Percentiles rank a stretch among this genome's conserved stretches.
These are phyloP conservation scores for Didymellaceae sp. DNA, from an alignment of 2,329 filamentous ascomycete genomes.

Conservation along the genomic window DNA sequence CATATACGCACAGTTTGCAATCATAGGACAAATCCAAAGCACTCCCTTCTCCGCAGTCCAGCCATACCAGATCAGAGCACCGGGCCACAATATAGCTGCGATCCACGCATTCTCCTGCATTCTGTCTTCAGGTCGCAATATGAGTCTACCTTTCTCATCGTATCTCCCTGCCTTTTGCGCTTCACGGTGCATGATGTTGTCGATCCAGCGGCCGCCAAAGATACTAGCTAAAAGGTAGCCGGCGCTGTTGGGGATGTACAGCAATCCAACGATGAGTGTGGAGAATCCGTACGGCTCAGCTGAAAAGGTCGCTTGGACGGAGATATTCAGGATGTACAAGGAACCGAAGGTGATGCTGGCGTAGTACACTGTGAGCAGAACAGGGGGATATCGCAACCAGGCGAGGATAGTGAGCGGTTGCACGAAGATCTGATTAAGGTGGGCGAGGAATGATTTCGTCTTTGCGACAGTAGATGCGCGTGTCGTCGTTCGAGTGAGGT, in stretches of 20 bases:
- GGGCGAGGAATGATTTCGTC: slow-evolving; percentile 36
- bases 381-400: slow-evolving; percentile 48
- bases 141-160: slow-evolving; percentile 44
- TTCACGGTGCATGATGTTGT: slow-evolving; percentile 50
- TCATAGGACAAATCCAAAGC: slow-evolving; percentile 45
- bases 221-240: slow-evolving; percentile 46
- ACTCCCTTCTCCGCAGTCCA: slow-evolving; percentile 45
- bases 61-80: slow-evolving; percentile 48
- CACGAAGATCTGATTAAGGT: slow-evolving; percentile 47
- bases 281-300: slow-evolving; percentile 44
- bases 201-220: slow-evolving; percentile 50
- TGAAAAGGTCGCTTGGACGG: slow-evolving; percentile 46
- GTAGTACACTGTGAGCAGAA: slow-evolving; percentile 49
- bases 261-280: slow-evolving; percentile 46
- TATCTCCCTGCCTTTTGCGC: slow-evolving; percentile 46
- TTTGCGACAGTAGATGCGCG: slow-evolving; percentile 43
- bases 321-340: slow-evolving; percentile 51
- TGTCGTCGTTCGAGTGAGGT: slow-evolving; percentile 39
- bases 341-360: slow-evolving; percentile 49
- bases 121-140: slow-evolving; percentile 48
- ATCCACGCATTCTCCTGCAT: slow-evolving; percentile 52
- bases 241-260: slow-evolving; percentile 48
- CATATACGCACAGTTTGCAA: slow-evolving; percentile 38
- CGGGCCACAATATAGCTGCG: slow-evolving; percentile 44
- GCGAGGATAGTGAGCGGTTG: slow-evolving; percentile 49